Conservation (phyloP, 1,139 yeast species). For the Hansenula anomala region DNA sequence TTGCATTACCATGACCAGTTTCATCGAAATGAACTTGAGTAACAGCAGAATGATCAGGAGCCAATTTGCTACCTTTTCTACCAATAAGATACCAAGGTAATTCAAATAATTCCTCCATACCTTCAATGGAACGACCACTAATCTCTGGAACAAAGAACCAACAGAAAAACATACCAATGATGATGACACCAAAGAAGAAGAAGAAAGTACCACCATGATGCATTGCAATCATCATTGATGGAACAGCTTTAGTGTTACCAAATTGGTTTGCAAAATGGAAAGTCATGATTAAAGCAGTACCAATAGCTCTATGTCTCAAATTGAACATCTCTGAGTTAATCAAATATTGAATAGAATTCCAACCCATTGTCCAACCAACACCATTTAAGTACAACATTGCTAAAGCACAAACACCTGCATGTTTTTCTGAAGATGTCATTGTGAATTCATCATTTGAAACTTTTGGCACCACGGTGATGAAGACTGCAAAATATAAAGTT, state of each 20-base stretch:
- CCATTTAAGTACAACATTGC: slow-evolving; percentile 49
- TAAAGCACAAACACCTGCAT: slow-evolving; percentile 44
- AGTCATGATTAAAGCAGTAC: slow-evolving; percentile 49
- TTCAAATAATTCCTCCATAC: slow-evolving; percentile 53
- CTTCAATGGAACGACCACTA: slow-evolving; percentile 46
- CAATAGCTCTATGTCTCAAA: slow-evolving; percentile 45
- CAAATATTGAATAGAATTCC: slow-evolving; percentile 53
- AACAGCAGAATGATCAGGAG: slow-evolving; percentile 48
- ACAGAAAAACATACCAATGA: slow-evolving; percentile 38
- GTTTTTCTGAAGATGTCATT: slow-evolving; percentile 27
- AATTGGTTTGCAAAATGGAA: slow-evolving; percentile 56
- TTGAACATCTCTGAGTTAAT: slow-evolving; percentile 57
- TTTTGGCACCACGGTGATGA: slow-evolving; percentile 39
- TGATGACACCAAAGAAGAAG: slow-evolving; percentile 43
- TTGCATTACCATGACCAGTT: slow-evolving; percentile 3
- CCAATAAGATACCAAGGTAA: slow-evolving; percentile 55
- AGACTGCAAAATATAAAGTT: slow-evolving; percentile 35
- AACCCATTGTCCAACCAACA: slow-evolving; percentile 58
- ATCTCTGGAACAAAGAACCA: slow-evolving; percentile 48
- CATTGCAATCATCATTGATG: slow-evolving; percentile 45
- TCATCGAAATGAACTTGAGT: slow-evolving; percentile 11
- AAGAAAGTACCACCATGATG: slow-evolving; percentile 47
- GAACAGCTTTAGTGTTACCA: slow-evolving; percentile 54
- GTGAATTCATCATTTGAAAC: slow-evolving; percentile 28
- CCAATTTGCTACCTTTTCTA: slow-evolving; percentile 42